A percentile compares a stretch with the other conserved stretches of the same genome.
Conservation (phyloP, 306 rosid species). For the Quercus wislizeni region DNA sequence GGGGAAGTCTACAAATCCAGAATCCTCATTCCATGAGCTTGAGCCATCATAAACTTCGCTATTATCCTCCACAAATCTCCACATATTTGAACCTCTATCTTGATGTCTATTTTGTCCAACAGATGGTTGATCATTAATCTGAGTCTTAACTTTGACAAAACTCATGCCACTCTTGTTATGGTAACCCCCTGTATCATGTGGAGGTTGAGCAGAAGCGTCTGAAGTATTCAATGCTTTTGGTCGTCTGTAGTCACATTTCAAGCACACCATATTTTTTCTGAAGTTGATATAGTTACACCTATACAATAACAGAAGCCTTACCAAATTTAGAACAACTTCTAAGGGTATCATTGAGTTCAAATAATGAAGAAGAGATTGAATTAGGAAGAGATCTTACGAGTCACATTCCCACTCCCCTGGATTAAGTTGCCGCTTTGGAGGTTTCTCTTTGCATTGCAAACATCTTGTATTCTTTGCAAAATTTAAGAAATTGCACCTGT, state of each 20-base stretch:
- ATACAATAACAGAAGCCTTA: conserved; percentile 15
- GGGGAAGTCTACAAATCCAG: conserved; percentile 47
- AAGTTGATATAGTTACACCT: conserved; percentile 88
- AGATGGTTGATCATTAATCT: conserved; percentile 17
- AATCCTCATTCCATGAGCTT: conserved; percentile 26
- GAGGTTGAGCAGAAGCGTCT: conserved; percentile 29
- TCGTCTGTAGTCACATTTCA: conserved; percentile 76
- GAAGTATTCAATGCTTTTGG: conserved; percentile 44
- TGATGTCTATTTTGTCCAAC: conserved; percentile 15
- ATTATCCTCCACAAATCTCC: conserved; percentile 57
- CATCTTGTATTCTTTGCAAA: conserved; percentile 86
- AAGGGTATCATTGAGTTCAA: background rate
- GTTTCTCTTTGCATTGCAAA: conserved; percentile 74
- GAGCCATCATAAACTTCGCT: conserved; percentile 22
- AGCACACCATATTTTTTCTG: conserved; percentile 78
- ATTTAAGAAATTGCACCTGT: conserved; percentile 86
- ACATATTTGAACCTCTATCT: conserved; percentile 17
- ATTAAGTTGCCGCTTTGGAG: conserved; percentile 70
- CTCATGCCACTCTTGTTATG: conserved; percentile 11
- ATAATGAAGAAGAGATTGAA: background rate
- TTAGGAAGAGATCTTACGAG: conserved; percentile 50
- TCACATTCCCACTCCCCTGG: conserved; percentile 94
- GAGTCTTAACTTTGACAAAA: conserved; percentile 10
- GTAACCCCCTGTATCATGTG: conserved; percentile 25
- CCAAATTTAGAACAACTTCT: background rate